Percentiles rank a stretch among this genome's conserved stretches.
These are phyloP conservation scores for Aspergillus fijiensis DNA, from an alignment of 2,329 filamentous ascomycete species.

Conservation along the genomic window DNA sequence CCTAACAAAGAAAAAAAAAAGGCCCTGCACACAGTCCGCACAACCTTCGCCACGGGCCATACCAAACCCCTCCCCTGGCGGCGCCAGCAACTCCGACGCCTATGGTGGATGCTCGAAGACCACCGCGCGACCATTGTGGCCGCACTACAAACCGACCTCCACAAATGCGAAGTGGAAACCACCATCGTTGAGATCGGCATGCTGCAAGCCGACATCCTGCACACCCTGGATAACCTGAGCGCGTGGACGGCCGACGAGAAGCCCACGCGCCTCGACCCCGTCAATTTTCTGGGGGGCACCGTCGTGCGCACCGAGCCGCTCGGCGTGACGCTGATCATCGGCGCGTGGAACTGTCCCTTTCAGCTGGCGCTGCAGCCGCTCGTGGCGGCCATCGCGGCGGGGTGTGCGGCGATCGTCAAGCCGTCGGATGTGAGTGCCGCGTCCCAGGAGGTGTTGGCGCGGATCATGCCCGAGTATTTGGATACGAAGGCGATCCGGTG, in stretches of 20 bases:
- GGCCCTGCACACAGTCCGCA: neutral
- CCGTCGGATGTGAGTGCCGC: slow-evolving; percentile 44
- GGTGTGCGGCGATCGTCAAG: slow-evolving; percentile 45
- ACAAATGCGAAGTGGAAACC: slow-evolving; percentile 37
- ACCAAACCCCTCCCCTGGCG: slow-evolving; percentile 43
- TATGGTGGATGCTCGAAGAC: slow-evolving; percentile 46
- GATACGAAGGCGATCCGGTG: slow-evolving; percentile 41
- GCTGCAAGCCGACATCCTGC: slow-evolving; percentile 38
- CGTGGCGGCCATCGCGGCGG: slow-evolving; percentile 47
- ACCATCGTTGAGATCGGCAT: slow-evolving; percentile 31
- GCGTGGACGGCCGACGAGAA: slow-evolving; percentile 42
- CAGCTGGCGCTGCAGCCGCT: slow-evolving; percentile 41
- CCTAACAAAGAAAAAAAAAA: neutral
- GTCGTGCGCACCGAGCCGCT: slow-evolving; percentile 46
- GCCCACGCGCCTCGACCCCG: slow-evolving; percentile 22
- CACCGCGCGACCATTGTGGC: slow-evolving; percentile 36
- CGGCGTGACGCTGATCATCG: slow-evolving; percentile 48
- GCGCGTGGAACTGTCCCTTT: slow-evolving; percentile 51
- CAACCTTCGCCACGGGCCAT: slow-evolving; percentile 30
- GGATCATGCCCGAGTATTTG: slow-evolving; percentile 45
- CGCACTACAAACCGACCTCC: slow-evolving; percentile 38
- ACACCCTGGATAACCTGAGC: slow-evolving; percentile 41
- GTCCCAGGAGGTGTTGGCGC: slow-evolving; percentile 39
- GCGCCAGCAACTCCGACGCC: slow-evolving; percentile 44
- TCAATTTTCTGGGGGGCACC: slow-evolving; percentile 33